These are phyloP conservation scores for Fusarium sp. DNA, from an alignment of 2,329 filamentous ascomycete species.

Conservation along the genomic window DNA sequence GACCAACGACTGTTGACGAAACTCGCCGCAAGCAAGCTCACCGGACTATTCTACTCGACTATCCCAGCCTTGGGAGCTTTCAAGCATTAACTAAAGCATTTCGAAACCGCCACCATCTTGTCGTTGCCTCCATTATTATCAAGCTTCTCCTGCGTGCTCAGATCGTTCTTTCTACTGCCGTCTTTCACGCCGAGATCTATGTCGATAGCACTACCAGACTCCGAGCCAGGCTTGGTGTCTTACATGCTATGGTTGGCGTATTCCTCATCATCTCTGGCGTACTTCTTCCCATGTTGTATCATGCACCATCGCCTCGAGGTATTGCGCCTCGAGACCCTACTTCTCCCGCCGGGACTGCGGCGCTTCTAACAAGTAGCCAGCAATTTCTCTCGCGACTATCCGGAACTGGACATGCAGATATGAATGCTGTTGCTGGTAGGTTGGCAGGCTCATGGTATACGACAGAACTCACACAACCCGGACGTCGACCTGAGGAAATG, in stretches of 20 bases:
- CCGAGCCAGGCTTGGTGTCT: constrained; percentile 25
- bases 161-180: constrained; percentile 40
- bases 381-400: constrained; percentile 35
- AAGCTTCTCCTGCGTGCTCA: constrained; percentile 38
- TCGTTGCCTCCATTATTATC: constrained; percentile 30
- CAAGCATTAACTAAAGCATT: constrained; percentile 33
- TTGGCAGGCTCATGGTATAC: constrained; percentile 43
- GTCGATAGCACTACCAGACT: constrained; percentile 30
- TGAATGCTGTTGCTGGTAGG: constrained; percentile 33
- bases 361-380: constrained; percentile 37
- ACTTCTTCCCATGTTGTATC: constrained; percentile 40
- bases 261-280: constrained; percentile 33
- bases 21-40: constrained; percentile 41
- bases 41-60: constrained; percentile 42
- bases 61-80: constrained; percentile 35
- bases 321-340: constrained; percentile 42
- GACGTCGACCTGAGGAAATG: constrained; percentile 32
- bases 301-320: constrained; percentile 38
- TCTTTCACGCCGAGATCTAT: constrained; percentile 37
- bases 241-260: constrained; percentile 37
- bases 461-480: constrained; percentile 35
- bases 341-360: constrained; percentile 39
- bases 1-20: constrained; percentile 37
- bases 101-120: constrained; percentile 39
- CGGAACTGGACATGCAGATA: constrained; percentile 35